Evolutionary conservation across 148 eudicot species (phyloP), one percentile per base, ranked within the genome.

Genomic region (Heliosperma pusillum): DNA sequence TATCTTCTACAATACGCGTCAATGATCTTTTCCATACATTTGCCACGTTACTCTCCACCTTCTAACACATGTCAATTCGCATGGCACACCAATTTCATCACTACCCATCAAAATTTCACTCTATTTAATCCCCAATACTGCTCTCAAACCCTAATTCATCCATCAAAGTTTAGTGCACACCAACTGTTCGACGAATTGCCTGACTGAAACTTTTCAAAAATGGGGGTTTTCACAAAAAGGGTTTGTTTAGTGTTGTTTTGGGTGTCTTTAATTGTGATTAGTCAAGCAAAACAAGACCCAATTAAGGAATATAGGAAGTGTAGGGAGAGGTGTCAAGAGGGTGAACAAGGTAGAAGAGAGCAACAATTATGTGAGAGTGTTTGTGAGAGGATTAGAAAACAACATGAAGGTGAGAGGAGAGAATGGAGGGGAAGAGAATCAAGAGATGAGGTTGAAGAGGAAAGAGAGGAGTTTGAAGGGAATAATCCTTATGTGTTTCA

Each of bases 401-500:
- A 74, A 52, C 61, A 67, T 10, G 66, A 71, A 66, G 70, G 25
- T 29, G 76, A 45, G 58, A 58, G 36, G 72, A 53, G 7, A 69
- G 64, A 5, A 77, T 63, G 50, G 81, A 68, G 21, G 71, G 71
- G 42, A 36, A 36, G 42, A 36, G 9, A 36, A 10, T 21, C 78
- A 78, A 56, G 74, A 79, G 50, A 11, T 20, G 21, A n/a, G n/a
- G 25, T 5, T 29, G 78, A 72, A 24, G 75, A 72, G 25, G 75
- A 25, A 7, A 15, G 52, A 71, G 79, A 45, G 7, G 75, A 72
- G 30, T 52, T 80, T 21, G 66, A 71, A 4, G 75, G 74, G 36
- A 58, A 22, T 6, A 47, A 50, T 33, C 97, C 98, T 5, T 90
- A 85, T 71, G 90, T 94, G 65, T 94, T 94, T 29, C 73, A 84